Evolutionary conservation across 2,329 filamentous ascomycete genomes (phyloP).

Genomic region (Cordyceps tenuipes): DNA sequence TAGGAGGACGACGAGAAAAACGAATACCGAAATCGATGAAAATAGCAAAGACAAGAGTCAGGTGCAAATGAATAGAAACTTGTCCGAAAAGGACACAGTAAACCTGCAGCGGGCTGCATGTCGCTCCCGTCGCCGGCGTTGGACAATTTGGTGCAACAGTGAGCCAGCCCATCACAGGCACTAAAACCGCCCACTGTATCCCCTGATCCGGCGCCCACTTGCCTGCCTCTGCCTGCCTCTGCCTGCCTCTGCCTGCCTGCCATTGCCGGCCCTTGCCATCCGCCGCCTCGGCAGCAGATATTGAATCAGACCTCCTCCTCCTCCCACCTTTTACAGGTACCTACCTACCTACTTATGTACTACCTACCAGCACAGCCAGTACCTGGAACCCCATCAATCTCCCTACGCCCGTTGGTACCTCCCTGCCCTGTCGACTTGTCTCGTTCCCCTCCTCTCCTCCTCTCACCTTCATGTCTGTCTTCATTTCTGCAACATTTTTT

Average conservation of each 20-base stretch:
- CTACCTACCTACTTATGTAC: too few relatives aligned
- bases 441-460: neutral
- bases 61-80: neutral
- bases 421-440: neutral
- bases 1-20: neutral
- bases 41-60: neutral
- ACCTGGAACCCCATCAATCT: too few relatives aligned
- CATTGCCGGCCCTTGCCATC: neutral
- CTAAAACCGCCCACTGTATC: neutral
- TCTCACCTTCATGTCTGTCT: neutral
- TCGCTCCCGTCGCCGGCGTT: neutral
- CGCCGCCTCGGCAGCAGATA: neutral
- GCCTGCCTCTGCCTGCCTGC: neutral
- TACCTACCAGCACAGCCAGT: too few relatives aligned
- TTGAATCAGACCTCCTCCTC: too few relatives aligned
- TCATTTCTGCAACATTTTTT: conserved; percentile 6
- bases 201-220: neutral
- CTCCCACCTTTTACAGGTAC: too few relatives aligned
- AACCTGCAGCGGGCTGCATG: conserved; percentile 2
- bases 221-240: neutral
- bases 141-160: conserved; percentile 2
- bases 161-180: neutral
- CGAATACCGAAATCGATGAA: neutral
- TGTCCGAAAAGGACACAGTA: neutral
- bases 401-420: too few relatives aligned